Conservation (phyloP, 305 asterid species). For the Solanum hybrid region DNA sequence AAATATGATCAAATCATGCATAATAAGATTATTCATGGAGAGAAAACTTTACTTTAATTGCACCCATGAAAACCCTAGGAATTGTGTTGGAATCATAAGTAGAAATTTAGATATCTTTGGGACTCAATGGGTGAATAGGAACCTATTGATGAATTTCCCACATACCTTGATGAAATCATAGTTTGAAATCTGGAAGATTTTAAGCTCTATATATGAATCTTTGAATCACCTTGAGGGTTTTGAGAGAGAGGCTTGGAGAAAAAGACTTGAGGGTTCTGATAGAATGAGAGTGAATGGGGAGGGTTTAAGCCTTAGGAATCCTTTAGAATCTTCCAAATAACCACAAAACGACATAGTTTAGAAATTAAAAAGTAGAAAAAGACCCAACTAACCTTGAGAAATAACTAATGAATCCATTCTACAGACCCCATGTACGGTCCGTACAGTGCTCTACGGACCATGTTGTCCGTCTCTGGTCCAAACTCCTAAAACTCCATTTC, state of each 20-base stretch:
- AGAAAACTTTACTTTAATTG: background rate
- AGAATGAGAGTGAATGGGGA: too few species aligned
- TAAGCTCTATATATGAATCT: background rate
- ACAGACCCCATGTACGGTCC: rapidly evolving
- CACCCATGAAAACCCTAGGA: background rate
- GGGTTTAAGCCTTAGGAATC: too few species aligned
- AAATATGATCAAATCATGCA: background rate
- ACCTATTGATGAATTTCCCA: background rate
- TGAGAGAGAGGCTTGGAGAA: too few species aligned
- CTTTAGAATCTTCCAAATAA: too few species aligned
- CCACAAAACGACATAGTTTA: too few species aligned
- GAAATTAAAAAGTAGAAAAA: too few species aligned
- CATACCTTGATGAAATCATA: background rate
- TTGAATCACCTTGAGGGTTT: too few species aligned
- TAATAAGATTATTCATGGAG: background rate
- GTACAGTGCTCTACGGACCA: too few species aligned
- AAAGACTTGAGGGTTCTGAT: too few species aligned
- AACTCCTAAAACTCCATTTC: too few species aligned
- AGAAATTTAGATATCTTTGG: background rate
- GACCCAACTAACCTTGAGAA: too few species aligned
- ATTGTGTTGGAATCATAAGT: background rate
- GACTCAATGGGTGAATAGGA: background rate
- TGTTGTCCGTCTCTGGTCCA: rapidly evolving
- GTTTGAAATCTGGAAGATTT: background rate
- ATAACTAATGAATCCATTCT: too few species aligned